Conservation (phyloP, 768 basidiomycete species). For the Boletus tylopilopsis region DNA sequence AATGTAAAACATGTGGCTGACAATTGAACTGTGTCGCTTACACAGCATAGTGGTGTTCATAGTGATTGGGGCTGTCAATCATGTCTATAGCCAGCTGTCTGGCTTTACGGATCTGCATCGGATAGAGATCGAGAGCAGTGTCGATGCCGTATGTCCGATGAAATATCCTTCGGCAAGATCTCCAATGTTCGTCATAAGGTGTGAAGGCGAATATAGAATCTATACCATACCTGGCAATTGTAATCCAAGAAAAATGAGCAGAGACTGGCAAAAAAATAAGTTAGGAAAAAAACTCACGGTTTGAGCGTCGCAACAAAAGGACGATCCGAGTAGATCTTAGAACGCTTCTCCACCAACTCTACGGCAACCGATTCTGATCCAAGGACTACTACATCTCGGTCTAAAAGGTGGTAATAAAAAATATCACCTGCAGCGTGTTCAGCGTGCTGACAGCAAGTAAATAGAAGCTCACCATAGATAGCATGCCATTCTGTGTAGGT, state of each 20-base stretch:
- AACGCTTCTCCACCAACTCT: neutral
- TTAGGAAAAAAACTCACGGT: neutral
- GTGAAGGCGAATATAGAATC: constrained; percentile 3
- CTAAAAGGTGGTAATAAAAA: neutral
- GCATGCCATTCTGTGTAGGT: neutral
- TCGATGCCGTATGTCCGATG: constrained; percentile 2
- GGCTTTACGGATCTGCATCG: constrained; percentile 1
- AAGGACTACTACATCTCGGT: neutral
- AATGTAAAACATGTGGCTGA: neutral
- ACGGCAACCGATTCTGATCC: neutral
- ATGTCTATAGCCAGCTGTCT: neutral
- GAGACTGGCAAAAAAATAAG: neutral
- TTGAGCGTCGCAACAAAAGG: neutral
- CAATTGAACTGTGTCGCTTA: neutral
- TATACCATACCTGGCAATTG: constrained; percentile 12
- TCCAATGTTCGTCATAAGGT: constrained; percentile 7
- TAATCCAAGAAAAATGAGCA: too few species aligned
- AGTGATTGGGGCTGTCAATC: neutral
- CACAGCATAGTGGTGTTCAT: neutral
- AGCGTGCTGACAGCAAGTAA: neutral
- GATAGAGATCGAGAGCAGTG: neutral
- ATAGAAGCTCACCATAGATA: neutral
- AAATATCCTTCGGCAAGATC: constrained; percentile 1
- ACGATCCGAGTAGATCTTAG: neutral
- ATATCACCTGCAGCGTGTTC: neutral